phyloP scores from a whole-genome alignment of 2,329 filamentous ascomycete species.

The Phyllosticta citriasiana region DNA sequence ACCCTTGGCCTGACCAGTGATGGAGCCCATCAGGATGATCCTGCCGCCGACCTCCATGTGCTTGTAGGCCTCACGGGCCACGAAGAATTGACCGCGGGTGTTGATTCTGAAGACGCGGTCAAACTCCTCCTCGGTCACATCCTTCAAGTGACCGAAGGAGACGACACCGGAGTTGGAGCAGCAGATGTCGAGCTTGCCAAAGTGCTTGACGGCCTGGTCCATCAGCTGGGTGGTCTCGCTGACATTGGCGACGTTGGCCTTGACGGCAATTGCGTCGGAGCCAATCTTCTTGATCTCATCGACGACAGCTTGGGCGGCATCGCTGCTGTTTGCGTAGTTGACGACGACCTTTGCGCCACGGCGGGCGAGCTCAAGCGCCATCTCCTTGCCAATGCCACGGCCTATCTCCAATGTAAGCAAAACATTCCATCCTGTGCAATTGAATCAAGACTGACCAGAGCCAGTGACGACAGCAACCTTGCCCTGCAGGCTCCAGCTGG shows the following conservation, averaged over 20 bases:
- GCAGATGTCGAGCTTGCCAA: slow-evolving; percentile 57
- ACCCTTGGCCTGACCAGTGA: slow-evolving; percentile 47
- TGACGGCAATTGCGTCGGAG: slow-evolving; percentile 52
- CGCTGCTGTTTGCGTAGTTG: slow-evolving; percentile 57
- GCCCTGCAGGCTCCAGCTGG: slow-evolving; percentile 43
- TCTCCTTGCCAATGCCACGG: slow-evolving; percentile 56
- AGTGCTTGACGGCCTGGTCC: slow-evolving; percentile 51
- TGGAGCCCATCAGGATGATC: slow-evolving; percentile 47
- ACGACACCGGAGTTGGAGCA: slow-evolving; percentile 57
- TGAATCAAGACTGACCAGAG: slow-evolving; percentile 29
- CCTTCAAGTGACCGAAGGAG: slow-evolving; percentile 44
- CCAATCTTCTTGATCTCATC: slow-evolving; percentile 56
- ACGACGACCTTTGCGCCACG: slow-evolving; percentile 57
- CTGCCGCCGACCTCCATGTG: slow-evolving; percentile 41
- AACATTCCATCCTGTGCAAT: not conserved
- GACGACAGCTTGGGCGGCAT: slow-evolving; percentile 57
- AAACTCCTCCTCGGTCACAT: slow-evolving; percentile 45
- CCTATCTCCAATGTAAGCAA: slow-evolving; percentile 28
- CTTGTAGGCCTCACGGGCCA: slow-evolving; percentile 47
- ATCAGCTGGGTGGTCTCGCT: slow-evolving; percentile 54
- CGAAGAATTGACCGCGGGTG: slow-evolving; percentile 55
- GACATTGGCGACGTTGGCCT: slow-evolving; percentile 59
- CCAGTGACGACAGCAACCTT: slow-evolving; percentile 46
- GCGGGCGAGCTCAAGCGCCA: slow-evolving; percentile 55
- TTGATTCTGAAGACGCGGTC: slow-evolving; percentile 53